Evolutionary conservation across 2,329 filamentous ascomycete genomes (phyloP).

Genomic region (Thelonectria discophora): DNA sequence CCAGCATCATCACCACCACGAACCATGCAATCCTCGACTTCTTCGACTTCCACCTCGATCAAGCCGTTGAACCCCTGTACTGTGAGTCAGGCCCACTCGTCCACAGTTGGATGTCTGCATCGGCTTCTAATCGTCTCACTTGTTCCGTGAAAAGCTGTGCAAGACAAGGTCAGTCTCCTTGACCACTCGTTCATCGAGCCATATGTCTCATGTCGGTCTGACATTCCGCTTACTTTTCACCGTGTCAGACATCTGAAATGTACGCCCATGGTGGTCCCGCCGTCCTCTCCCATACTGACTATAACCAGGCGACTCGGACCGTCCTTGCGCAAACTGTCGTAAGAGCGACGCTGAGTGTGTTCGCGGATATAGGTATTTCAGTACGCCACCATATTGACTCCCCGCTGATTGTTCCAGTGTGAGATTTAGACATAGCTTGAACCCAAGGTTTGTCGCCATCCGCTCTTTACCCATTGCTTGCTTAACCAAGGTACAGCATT

Average conservation of each 20-base stretch:
- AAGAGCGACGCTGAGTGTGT: slow-evolving; percentile 41
- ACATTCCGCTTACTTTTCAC: neutral
- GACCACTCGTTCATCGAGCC: slow-evolving; percentile 3
- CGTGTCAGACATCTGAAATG: slow-evolving; percentile 37
- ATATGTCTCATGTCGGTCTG: slow-evolving; percentile 13
- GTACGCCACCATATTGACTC: neutral
- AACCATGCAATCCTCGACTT: slow-evolving; percentile 10
- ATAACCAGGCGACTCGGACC: slow-evolving; percentile 33
- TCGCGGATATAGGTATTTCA: slow-evolving; percentile 38
- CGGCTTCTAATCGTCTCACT: slow-evolving; percentile 8
- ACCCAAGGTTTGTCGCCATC: neutral
- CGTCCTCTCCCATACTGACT: slow-evolving; percentile 16
- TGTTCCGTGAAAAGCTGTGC: slow-evolving; percentile 27
- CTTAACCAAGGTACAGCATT: slow-evolving; percentile 29
- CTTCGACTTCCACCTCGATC: slow-evolving; percentile 21
- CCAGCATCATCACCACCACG: slow-evolving; percentile 15
- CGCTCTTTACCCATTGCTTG: neutral
- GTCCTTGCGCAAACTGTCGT: slow-evolving; percentile 40
- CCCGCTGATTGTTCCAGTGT: neutral
- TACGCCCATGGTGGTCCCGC: slow-evolving; percentile 2
- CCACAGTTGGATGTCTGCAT: neutral
- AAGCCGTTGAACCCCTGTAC: slow-evolving; percentile 38
- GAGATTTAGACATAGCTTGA: too few species aligned
- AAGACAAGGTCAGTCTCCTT: slow-evolving; percentile 35
- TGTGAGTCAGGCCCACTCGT: slow-evolving; percentile 25